These are phyloP conservation scores for Quercus berberidifolia DNA, from an alignment of 306 rosid genomes.

Conservation along the genomic window DNA sequence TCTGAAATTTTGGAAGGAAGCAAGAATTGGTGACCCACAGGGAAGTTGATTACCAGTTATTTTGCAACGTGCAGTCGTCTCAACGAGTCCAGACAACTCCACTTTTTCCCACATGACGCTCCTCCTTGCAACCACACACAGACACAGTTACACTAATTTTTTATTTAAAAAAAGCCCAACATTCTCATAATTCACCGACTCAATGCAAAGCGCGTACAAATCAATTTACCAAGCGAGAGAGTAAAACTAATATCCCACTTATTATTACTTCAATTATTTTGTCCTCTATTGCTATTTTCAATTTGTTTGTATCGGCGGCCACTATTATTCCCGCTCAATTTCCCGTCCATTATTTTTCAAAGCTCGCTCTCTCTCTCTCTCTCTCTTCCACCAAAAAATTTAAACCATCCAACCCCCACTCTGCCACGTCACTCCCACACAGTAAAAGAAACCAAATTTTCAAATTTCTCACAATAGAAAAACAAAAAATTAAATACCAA, in stretches of 20 bases:
- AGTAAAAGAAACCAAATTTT: neutral
- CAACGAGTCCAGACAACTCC: neutral
- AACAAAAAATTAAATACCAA: constrained; percentile 1
- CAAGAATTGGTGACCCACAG: neutral
- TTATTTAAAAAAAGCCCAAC: too few relatives aligned
- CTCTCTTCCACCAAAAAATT: constrained; percentile 29
- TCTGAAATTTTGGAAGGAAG: neutral
- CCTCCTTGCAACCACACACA: neutral
- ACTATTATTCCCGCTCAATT: constrained; percentile 87
- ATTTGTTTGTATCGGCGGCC: constrained; percentile 29
- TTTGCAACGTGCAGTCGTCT: neutral
- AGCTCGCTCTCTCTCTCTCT: neutral
- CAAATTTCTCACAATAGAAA: neutral
- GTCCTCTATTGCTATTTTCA: neutral
- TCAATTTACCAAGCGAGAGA: neutral
- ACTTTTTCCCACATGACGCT: constrained; percentile 4
- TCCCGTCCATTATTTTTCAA: constrained; percentile 33
- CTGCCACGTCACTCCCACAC: constrained; percentile 42
- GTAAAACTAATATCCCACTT: neutral
- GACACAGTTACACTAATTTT: too few relatives aligned
- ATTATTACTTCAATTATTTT: neutral
- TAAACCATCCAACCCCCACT: constrained; percentile 19
- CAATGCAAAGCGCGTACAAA: neutral
- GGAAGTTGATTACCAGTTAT: neutral
- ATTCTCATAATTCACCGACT: neutral